Conservation (phyloP, 2,329 filamentous ascomycete species). For the Hawksworthiomyces lignivorus region DNA sequence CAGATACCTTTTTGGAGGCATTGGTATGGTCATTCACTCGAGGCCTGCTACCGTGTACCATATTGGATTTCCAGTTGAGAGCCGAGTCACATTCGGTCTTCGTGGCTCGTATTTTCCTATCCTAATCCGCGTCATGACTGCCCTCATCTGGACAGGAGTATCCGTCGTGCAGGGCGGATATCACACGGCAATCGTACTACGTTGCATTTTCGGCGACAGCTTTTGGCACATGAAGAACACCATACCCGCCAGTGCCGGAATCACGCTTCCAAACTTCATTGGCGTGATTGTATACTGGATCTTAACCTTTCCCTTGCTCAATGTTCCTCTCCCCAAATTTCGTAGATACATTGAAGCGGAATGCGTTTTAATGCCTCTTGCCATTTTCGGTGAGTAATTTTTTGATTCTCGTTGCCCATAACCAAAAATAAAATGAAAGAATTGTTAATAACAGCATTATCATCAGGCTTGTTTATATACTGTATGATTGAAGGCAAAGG, state of each 20-base stretch:
- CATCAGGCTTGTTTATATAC: too few relatives aligned
- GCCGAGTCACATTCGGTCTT: not conserved
- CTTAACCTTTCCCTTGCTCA: too few relatives aligned
- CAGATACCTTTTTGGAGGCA: not conserved
- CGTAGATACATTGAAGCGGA: too few relatives aligned
- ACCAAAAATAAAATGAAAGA: too few relatives aligned
- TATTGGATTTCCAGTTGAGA: conserved; percentile 4
- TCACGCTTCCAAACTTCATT: conserved; percentile 10
- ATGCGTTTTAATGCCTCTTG: too few relatives aligned
- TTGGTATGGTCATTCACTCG: conserved; percentile 3
- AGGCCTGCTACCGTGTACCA: conserved; percentile 3
- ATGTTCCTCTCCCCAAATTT: too few relatives aligned
- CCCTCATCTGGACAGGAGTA: conserved; percentile 50
- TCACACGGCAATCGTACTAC: conserved; percentile 53
- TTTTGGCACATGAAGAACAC: conserved; percentile 54
- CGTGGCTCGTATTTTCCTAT: conserved; percentile 48
- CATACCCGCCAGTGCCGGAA: conserved; percentile 17
- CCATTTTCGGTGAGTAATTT: too few relatives aligned
- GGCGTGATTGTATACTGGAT: not conserved
- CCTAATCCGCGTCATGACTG: conserved; percentile 35
- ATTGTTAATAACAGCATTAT: too few relatives aligned
- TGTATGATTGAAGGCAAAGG: not conserved
- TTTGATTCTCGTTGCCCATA: too few relatives aligned
- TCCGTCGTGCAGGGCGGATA: conserved; percentile 80
- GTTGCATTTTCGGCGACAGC: conserved; percentile 44